phyloP scores from a whole-genome alignment of 164 flowering plant genomes.

The Nelumbo lutea region DNA sequence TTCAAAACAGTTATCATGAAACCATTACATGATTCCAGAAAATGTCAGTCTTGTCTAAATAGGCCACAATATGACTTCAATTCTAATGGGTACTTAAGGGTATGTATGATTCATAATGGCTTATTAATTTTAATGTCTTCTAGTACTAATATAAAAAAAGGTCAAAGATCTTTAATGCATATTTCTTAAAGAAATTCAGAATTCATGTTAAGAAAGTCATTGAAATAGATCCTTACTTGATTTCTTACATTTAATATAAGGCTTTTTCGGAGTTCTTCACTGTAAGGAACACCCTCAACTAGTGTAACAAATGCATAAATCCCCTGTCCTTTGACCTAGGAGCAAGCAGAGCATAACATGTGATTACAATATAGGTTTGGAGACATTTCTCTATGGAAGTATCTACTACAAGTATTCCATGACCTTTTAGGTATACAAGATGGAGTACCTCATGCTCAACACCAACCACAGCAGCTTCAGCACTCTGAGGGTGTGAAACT shows the following conservation, averaged over 20 bases:
- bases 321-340: constrained; percentile 95
- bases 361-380: background rate
- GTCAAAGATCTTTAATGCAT: background rate
- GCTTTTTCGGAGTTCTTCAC: constrained; percentile 86
- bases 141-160: no score
- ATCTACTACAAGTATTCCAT: background rate
- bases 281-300: constrained; percentile 85
- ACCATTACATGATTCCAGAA: background rate
- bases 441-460: constrained; percentile 88
- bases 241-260: constrained; percentile 66
- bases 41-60: background rate
- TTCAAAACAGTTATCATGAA: background rate
- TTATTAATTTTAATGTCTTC: no score
- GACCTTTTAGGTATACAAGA: background rate
- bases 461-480: constrained; percentile 99
- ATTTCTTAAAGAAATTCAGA: background rate
- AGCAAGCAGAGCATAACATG: constrained; percentile 13
- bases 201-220: background rate
- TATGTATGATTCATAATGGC: background rate
- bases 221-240: constrained; percentile 49
- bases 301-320: constrained; percentile 94
- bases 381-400: background rate
- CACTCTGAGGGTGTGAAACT: constrained; percentile 94
- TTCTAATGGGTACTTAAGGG: no score
- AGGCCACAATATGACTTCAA: background rate